Conservation (phyloP, 2,329 filamentous ascomycete genomes). For the Hypomyces rosellus region DNA sequence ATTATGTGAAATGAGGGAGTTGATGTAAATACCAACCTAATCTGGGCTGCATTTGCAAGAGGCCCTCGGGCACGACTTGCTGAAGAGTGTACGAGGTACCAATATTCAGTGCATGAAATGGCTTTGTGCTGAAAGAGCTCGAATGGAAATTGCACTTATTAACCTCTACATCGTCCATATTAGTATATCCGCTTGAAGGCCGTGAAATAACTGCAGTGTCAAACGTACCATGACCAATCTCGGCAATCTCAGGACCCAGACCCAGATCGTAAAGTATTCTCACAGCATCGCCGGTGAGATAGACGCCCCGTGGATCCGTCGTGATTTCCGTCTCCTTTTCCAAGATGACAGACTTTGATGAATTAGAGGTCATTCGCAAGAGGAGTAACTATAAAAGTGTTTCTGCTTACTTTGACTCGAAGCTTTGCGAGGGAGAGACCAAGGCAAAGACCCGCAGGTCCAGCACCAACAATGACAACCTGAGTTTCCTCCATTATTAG, state of each 20-base stretch:
- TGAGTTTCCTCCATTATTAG: neutral
- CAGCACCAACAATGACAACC: conserved; percentile 4
- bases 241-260: neutral
- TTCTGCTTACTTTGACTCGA: neutral
- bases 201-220: neutral
- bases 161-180: neutral
- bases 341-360: conserved; percentile 4
- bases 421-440: conserved; percentile 1
- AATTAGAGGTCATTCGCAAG: neutral
- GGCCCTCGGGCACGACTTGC: conserved; percentile 4
- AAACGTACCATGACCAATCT: conserved; percentile 3
- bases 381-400: neutral
- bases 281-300: conserved; percentile 10
- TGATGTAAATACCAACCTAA: conserved; percentile 1
- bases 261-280: conserved; percentile 8
- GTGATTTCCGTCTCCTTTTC: conserved; percentile 6
- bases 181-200: neutral
- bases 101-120: conserved; percentile 5
- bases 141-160: conserved; percentile 2
- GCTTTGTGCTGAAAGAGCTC: conserved; percentile 2
- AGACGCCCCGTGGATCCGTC: conserved; percentile 10
- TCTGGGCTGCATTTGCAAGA: conserved; percentile 6
- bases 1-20: neutral
- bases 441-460: neutral
- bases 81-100: conserved; percentile 3